Base-by-base conservation (phyloP, 176 grass and related monocot genomes). In the Canna indica region DNA sequence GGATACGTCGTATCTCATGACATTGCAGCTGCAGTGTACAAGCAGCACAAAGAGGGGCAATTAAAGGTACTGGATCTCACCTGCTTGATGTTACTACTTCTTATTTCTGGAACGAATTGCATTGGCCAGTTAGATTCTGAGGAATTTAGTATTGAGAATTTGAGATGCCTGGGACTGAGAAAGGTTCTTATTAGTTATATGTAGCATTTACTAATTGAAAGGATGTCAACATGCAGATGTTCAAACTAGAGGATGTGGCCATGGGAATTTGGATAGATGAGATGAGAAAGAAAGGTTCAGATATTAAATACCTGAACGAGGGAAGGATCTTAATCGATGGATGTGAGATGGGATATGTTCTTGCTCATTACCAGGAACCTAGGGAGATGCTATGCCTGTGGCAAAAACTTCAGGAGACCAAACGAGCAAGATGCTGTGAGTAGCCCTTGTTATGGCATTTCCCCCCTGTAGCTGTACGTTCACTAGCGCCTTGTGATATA, bases 241-340 rank as follows among this genome's bases (percentile, higher is more conserved):
- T 99, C 80, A 99, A 99, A 52, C 78, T 99, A 76, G 95, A 99
- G 83, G 95, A 99, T 82, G 95, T 99, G 0, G 95, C 95, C 3
- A 99, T 99, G 95, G 95, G 95, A 36, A 94, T 99, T 74, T 99
- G 95, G 95, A 89, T 99, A 65, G 65, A 88, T 64, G 80, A 88
- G 63, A 90, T 99, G 94, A 85, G 80, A 73, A 93, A 88, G 72
- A 67, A 53, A 35, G 94, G 94, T 36, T 77, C 86, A 27, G 77
- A 90, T 70, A 80, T 99, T 45, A 84, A 84, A 44, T 99, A 99
- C 22, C 73, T 76, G 74, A 88, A 75, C 33, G 94, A 99, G 56
- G 94, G 83, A 64, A 90, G 94, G 70, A 90, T 99, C 71, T 80
- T 77, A 32, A 71, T 79, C 11, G 84, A 79, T 66, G 94, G 94